These are phyloP conservation scores for Thermothielavioides terrestris DNA, from an alignment of 495 filamentous ascomycete genomes.

Conservation along the genomic window DNA sequence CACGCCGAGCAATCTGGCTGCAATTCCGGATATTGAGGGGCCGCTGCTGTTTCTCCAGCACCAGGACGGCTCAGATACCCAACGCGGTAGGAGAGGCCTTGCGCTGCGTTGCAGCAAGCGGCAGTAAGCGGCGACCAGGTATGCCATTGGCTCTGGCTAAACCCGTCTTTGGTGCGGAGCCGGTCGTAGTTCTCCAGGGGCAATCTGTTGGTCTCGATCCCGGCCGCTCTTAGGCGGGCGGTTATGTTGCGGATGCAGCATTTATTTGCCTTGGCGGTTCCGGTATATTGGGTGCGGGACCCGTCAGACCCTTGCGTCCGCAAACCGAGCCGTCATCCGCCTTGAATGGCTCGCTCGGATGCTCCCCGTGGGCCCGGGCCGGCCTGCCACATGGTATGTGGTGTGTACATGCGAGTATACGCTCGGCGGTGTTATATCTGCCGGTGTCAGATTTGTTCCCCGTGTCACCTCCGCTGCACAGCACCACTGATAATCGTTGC, in stretches of 20 bases:
- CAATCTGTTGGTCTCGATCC: not conserved
- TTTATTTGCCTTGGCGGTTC: conserved; percentile 15
- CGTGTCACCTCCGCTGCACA: no score
- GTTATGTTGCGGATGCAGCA: no score
- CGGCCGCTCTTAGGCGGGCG: conserved; percentile 8
- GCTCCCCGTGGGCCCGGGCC: no score
- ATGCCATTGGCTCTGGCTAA: conserved; percentile 6
- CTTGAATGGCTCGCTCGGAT: no score
- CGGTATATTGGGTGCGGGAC: conserved; percentile 6
- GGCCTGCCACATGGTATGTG: no score
- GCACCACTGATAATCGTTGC: no score
- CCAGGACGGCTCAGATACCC: not conserved
- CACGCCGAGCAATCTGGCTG: not conserved
- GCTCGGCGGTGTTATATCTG: no score
- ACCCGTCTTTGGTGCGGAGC: not conserved
- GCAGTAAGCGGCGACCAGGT: not conserved
- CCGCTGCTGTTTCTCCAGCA: conserved; percentile 1
- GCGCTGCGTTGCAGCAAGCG: not conserved
- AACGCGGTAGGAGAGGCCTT: not conserved
- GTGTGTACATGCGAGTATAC: no score
- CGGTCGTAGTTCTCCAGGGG: not conserved
- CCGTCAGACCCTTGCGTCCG: no score
- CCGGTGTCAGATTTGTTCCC: no score
- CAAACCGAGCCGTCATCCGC: no score
- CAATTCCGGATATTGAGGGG: conserved; percentile 12